phyloP scores from a whole-genome alignment of 441 rosid genomes.

The Adansonia madagascariensis region DNA sequence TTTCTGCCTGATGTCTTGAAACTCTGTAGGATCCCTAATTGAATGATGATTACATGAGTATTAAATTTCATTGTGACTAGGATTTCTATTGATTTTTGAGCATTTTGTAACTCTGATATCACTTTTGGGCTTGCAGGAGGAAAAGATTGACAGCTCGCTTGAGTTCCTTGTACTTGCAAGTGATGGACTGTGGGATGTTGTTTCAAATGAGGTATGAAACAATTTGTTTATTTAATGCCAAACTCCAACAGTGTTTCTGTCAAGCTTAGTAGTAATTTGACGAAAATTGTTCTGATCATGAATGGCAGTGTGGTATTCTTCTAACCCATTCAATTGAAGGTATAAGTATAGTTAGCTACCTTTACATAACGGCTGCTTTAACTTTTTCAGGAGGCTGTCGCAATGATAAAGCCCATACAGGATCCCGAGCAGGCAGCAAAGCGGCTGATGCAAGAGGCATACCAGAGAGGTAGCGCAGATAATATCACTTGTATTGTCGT shows the following conservation, averaged over 20 bases:
- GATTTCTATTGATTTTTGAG: neutral
- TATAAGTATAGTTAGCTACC: neutral
- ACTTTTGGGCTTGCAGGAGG: constrained; percentile 65
- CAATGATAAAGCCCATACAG: constrained; percentile 62
- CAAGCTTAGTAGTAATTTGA: neutral
- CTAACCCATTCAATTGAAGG: neutral
- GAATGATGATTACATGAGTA: neutral
- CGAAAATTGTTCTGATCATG: neutral
- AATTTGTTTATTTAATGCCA: neutral
- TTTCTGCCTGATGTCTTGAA: neutral
- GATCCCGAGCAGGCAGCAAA: constrained; percentile 90
- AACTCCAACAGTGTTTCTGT: neutral
- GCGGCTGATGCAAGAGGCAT: constrained; percentile 85
- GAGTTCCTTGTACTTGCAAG: constrained; percentile 98
- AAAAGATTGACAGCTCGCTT: constrained; percentile 78
- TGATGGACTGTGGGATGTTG: constrained; percentile 99
- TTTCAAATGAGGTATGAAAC: constrained; percentile 78
- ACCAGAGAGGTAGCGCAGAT: constrained; percentile 92
- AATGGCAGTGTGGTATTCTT: neutral
- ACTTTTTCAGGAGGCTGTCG: constrained; percentile 83
- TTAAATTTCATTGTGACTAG: neutral
- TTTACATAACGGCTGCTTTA: neutral
- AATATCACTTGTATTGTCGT: constrained; percentile 95
- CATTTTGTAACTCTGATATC: constrained; percentile 18
- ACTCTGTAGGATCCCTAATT: neutral